Base-by-base conservation (phyloP, 1,284 basidiomycete species). In the Tilletia walkeri region DNA sequence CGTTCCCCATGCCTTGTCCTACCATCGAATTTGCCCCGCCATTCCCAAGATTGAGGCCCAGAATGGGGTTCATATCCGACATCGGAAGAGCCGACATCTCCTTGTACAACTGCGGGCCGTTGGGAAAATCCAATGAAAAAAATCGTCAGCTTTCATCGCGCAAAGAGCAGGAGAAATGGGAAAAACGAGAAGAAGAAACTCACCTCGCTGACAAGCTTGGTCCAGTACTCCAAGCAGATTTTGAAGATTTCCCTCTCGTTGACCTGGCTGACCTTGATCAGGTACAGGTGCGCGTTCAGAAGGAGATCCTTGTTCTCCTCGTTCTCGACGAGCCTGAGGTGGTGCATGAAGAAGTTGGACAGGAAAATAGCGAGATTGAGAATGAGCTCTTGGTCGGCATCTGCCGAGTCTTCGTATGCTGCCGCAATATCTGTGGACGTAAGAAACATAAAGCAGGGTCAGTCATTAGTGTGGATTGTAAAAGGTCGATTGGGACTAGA, bases 211-310 rank as follows among this genome's bases (percentile, higher is more conserved):
- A 99, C 96, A n/a, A 99, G 90, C 85, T 96, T 97, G 69, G 92
- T 86, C 96, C 96, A 99, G 86, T 99, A 99, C 84, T 99, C 96
- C 79, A 99, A 86, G 80, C 95, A 98, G 80, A 99, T 97, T 86
- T 99, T 99, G 90, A 99, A 99, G 74, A 99, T 91, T 85, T 99
- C 96, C 68, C 95, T 90, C 84, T 99, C 96, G 79, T 98, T 95
- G 38, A 99, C 96, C 78, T 95, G 95, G 0, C 93, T 95, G 63
- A 99, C 91, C 85, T 99, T 99, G 84, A 99, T 94, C 88, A 99
- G 93, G 86, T 99, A 99, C 45, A 98, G 87, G 85, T 99, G 96
- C 0, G 95, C 80, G 69, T 83, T 82, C 69, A 81, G 88, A 30
- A 99, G 88, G 0, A 99, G 92, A 80, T 97, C 95, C 68, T 93